Base-by-base conservation (phyloP, 768 basidiomycete genomes). In the Pleurotus eryngii region DNA sequence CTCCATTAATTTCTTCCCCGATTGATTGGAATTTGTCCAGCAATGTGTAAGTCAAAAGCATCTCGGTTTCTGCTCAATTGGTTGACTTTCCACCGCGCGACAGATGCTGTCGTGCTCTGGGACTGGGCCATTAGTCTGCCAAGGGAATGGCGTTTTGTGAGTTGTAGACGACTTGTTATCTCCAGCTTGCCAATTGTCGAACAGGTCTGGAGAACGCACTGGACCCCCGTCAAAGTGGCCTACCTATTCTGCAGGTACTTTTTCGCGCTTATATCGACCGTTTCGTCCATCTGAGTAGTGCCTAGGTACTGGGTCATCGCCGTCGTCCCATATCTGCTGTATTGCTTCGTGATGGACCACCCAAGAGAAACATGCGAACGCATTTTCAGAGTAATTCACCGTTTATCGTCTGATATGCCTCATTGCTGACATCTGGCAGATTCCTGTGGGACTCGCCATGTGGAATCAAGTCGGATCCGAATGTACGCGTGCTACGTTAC, bases 401-500 rank as follows among this genome's bases (percentile, higher is more conserved):
- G 17, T 55, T 6, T 12, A 24, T 30, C 11, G 40, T 17, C 30
- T 11, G 15, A 43, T 26, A 7, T 4, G 6, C 24, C 46, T 18
- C 18, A 39, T 35, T 27, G 15, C 14, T 48, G n/a, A 24, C 22
- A 9, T 22, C 12, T 4, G 57, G 18, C 56, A 91, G 89, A 83
- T 90, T 53, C 90, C 90, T 4, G 90, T 91, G 57, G 85, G 85
- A 5, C 78, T 92, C 49, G 89, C 89, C 15, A 87, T 90, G 84
- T 91, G 89, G 89, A 92, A 92, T 64, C 90, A 91, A 80, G 88
- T 90, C 55, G 85, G 87, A 46, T 88, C 89, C 47, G 87, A 91
- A 74, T 85, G 87, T 86, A 60, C 59, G 78, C 72, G 35, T 27
- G 20, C 58, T 58, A 56, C 57, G 57, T 42, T 17, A 37, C 9